Percentiles rank a stretch among this genome's conserved stretches.
These are phyloP conservation scores for Prunus davidiana DNA, from an alignment of 306 rosid species.

Conservation along the genomic window DNA sequence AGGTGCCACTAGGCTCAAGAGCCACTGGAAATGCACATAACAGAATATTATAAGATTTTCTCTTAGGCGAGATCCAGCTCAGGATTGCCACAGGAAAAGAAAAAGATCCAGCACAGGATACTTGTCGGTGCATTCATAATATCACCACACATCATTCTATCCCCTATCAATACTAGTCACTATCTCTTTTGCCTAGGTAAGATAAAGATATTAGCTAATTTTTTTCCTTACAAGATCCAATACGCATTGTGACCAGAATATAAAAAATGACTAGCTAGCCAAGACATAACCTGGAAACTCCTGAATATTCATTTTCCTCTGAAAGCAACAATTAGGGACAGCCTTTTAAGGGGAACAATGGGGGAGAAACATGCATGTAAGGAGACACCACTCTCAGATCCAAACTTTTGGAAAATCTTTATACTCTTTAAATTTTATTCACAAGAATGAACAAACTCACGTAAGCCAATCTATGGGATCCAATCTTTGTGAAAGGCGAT, in stretches of 20 bases:
- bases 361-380: not conserved
- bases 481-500: constrained; percentile 70
- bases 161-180: not conserved
- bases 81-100: too few species aligned
- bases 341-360: not conserved
- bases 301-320: not conserved
- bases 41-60: not conserved
- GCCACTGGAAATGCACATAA: not conserved
- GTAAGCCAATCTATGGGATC: constrained; percentile 99
- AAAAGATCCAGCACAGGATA: too few species aligned
- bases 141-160: not conserved
- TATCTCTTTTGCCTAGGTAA: not conserved
- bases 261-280: not conserved
- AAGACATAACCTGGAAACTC: not conserved
- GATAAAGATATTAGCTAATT: not conserved
- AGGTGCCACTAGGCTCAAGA: not conserved
- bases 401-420: not conserved
- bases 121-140: not conserved
- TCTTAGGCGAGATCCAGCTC: not conserved
- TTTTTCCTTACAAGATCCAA: not conserved
- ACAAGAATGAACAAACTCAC: constrained; percentile 43
- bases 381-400: not conserved
- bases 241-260: not conserved
- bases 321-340: not conserved
- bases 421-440: not conserved